Evolutionary conservation across 768 basidiomycete species (phyloP), one percentile per base, ranked within the genome.

Genomic region (Xerocomus potaroensis): DNA sequence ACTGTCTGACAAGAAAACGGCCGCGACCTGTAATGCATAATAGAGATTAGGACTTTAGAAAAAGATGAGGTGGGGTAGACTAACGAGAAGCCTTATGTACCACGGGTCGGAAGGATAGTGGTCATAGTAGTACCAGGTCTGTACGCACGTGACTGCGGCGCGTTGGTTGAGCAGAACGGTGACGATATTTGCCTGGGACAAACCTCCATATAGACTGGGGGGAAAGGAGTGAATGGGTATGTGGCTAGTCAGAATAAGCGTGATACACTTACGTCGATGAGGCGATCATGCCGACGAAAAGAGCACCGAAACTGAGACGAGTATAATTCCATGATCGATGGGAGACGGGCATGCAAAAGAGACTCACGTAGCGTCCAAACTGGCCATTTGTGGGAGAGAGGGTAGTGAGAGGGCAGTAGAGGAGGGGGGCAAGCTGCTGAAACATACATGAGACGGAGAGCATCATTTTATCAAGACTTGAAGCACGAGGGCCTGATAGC

Each of bases 91-190:
- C 52, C 75, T 78, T 48, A 75, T 68, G 6, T 70, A 62, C 79
- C 78, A 80, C 16, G 65, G 58, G 60, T 82, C 80, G 29, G 65
- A 67, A 45, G 77, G 73, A 56, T 81, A 67, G 4, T 43, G 72
- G 15, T 63, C 67, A 43, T 64, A 81, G 58, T 81, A 83, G 52
- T 76, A 81, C 70, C 70, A 80, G 3, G 74, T 71, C 58, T 83
- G 81, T 15, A 81, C 67, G 45, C 70, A 68, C 11, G 80, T 80
- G 15, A 81, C 81, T 83, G 35, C 19, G 0, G 37, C 7, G 34
- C 31, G 22, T 8, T 6, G 26, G 14, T 63, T 53, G 22, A 54
- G 22, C 19, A 10, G 14, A 10, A 4, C 29, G 29, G 32, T 26
- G 47, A 35, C 24, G 33, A 54, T 31, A 32, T n/a, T 19, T 4